A percentile compares a stretch with the other conserved stretches of the same genome.
Conservation (phyloP, 305 asterid species). For the Fraxinus floribunda region DNA sequence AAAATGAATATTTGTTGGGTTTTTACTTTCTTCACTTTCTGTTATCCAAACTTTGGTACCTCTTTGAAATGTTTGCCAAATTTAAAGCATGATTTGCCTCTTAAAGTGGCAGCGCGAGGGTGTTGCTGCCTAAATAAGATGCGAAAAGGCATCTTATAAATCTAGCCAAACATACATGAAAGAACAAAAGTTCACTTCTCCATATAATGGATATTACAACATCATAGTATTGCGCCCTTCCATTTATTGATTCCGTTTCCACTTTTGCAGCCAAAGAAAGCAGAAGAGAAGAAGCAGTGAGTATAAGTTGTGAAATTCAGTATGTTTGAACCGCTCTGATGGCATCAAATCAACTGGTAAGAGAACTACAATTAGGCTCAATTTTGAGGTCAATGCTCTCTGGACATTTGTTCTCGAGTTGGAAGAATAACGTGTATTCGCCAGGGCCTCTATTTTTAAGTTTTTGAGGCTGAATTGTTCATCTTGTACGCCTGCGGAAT, state of each 20-base stretch:
- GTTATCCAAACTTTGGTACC: neutral
- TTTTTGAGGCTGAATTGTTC: neutral
- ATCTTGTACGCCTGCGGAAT: neutral
- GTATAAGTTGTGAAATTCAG: neutral
- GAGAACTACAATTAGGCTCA: conserved; percentile 11
- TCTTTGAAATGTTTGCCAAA: neutral
- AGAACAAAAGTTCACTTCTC: neutral
- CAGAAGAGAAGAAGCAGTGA: conserved; percentile 69
- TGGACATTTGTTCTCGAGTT: conserved; percentile 10
- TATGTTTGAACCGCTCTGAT: neutral
- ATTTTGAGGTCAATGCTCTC: conserved; percentile 2
- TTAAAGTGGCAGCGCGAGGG: neutral
- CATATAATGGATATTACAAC: neutral
- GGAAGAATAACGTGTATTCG: neutral
- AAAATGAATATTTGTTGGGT: neutral
- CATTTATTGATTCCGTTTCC: neutral
- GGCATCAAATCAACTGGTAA: neutral
- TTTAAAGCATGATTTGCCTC: neutral
- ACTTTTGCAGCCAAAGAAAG: conserved; percentile 69
- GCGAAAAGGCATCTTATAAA: neutral
- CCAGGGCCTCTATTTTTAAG: neutral
- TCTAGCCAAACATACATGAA: neutral
- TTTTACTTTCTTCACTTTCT: neutral
- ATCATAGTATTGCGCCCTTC: neutral
- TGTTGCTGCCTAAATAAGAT: neutral